A percentile compares a stretch with the other conserved stretches of the same genome.
These are phyloP conservation scores for Ascochyta lentis DNA, from an alignment of 2,329 filamentous ascomycete genomes.

Conservation along the genomic window DNA sequence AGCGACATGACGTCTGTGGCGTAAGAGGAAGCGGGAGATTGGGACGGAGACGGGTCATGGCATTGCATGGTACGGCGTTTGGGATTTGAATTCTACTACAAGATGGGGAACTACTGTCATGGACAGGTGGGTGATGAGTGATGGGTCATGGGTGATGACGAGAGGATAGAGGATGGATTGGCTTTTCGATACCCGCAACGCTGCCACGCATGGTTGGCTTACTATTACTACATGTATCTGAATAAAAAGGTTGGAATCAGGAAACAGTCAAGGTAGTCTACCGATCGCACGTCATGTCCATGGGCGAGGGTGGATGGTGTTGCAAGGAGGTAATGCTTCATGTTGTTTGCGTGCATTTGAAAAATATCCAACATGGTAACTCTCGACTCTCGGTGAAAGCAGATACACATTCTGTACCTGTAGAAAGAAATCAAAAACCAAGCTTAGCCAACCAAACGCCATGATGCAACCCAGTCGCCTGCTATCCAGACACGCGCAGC, in stretches of 20 bases:
- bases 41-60: neutral
- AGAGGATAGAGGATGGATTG: neutral
- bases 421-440: too few species aligned
- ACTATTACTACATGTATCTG: too few species aligned
- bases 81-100: neutral
- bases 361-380: too few species aligned
- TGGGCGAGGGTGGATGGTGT: too few species aligned
- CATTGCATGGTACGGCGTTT: constrained; percentile 9
- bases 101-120: neutral
- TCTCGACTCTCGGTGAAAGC: too few species aligned
- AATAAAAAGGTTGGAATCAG: too few species aligned
- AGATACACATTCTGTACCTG: too few species aligned
- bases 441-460: neutral
- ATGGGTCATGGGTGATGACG: neutral
- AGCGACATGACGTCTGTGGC: constrained; percentile 39
- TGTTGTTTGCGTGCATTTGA: too few species aligned
- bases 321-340: too few species aligned
- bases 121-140: neutral
- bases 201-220: neutral
- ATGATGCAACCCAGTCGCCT: neutral
- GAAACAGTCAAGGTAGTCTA: too few species aligned
- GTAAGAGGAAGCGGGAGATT: neutral
- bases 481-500: neutral
- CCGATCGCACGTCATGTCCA: too few species aligned
- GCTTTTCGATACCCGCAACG: constrained; percentile 16